phyloP scores from a whole-genome alignment of 1,284 basidiomycete species.

The Boletus semigastroideus region DNA sequence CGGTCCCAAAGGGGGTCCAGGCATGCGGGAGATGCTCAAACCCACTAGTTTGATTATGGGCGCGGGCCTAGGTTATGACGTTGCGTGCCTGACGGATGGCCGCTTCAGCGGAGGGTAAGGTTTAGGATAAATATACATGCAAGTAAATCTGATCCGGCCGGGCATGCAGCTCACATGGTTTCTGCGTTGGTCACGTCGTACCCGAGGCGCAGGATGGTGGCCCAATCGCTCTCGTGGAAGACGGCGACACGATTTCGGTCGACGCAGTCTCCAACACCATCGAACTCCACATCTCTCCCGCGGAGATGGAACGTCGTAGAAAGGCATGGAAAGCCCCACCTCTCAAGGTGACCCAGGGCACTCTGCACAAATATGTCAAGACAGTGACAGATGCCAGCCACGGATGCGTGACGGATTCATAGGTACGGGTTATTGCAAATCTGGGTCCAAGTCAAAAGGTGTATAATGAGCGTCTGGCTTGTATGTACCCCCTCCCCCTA shows the following conservation, averaged over 20 bases:
- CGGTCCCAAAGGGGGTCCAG: conserved; percentile 88
- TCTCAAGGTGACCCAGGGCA: conserved; percentile 82
- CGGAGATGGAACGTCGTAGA: conserved; percentile 70
- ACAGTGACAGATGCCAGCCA: conserved; percentile 83
- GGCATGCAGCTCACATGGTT: conserved; percentile 72
- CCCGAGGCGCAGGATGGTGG: conserved; percentile 89
- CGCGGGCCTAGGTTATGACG: conserved; percentile 87
- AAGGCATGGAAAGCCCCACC: conserved; percentile 78
- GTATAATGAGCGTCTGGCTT: neutral
- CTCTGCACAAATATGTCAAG: conserved; percentile 87
- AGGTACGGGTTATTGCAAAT: conserved; percentile 23
- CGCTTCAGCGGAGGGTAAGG: conserved; percentile 90
- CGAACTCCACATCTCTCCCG: conserved; percentile 65
- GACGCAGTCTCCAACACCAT: conserved; percentile 86
- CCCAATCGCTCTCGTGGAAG: conserved; percentile 85
- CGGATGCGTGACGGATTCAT: conserved; percentile 87
- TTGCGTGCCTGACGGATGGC: conserved; percentile 91
- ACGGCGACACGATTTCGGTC: conserved; percentile 85
- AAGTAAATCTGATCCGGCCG: conserved; percentile 14
- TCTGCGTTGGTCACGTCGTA: conserved; percentile 91
- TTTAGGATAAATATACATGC: conserved; percentile 8
- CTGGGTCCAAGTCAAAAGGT: conserved; percentile 11
- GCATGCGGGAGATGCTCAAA: conserved; percentile 96
- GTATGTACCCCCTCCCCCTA: conserved; percentile 3
- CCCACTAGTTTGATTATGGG: conserved; percentile 91